Percentiles rank a stretch among this genome's conserved stretches.
Conservation (phyloP, 2,329 filamentous ascomycete genomes). For the Neofusicoccum sp. region DNA sequence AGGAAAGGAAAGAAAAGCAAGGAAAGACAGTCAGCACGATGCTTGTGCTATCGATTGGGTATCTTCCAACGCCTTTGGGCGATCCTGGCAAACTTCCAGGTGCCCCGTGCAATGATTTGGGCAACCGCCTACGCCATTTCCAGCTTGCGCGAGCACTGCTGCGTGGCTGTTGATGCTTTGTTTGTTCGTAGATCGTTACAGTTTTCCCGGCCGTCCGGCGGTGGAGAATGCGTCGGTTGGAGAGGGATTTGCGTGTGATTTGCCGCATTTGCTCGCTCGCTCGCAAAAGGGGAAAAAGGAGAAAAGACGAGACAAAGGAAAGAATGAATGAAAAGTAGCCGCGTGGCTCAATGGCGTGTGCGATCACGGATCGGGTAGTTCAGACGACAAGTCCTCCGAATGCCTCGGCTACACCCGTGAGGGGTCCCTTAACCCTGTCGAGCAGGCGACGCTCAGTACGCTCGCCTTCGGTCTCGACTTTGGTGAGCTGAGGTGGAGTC, state of each 20-base stretch:
- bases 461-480: conserved; percentile 17
- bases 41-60: conserved; percentile 9
- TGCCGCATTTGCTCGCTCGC: not conserved
- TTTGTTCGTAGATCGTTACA: conserved; percentile 11
- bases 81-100: not conserved
- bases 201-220: not conserved
- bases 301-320: conserved; percentile 5
- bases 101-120: conserved; percentile 6
- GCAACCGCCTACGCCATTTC: conserved; percentile 6
- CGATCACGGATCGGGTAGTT: not conserved
- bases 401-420: conserved; percentile 20
- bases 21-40: conserved; percentile 9
- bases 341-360: conserved; percentile 5
- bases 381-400: conserved; percentile 19
- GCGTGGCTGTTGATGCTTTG: conserved; percentile 3
- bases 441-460: conserved; percentile 14
- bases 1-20: not conserved
- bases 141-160: conserved; percentile 14
- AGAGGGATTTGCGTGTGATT: not conserved
- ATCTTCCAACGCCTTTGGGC: conserved; percentile 19
- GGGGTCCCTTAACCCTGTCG: conserved; percentile 16
- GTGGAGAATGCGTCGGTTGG: not conserved
- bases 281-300: not conserved
- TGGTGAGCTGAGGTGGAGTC: conserved; percentile 11
- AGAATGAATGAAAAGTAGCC: not conserved